A percentile compares a stretch with the other conserved stretches of the same genome.
Evolutionary conservation across 2,329 filamentous ascomycete species (phyloP).

Genomic region (Claviceps humidiphila): DNA sequence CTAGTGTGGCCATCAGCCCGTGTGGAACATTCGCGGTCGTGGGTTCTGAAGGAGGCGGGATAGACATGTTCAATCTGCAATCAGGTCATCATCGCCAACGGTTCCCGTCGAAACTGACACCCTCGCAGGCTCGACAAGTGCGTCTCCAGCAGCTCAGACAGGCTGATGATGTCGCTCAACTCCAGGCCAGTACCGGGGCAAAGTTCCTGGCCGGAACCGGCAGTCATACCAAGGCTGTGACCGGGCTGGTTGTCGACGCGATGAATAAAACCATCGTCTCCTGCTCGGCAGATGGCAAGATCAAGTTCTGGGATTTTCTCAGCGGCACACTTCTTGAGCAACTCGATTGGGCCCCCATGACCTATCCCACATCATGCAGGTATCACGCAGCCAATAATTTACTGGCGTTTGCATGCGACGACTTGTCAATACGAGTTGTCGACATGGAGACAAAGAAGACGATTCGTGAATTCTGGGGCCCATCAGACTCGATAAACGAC

Average conservation of each 20-base stretch:
- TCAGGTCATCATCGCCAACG: slow-evolving; percentile 79
- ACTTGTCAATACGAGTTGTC: slow-evolving; percentile 75
- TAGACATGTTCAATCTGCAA: slow-evolving; percentile 96
- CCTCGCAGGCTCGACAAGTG: slow-evolving; percentile 63
- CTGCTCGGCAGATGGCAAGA: slow-evolving; percentile 76
- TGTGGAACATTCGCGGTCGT: slow-evolving; percentile 91
- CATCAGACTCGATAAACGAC: slow-evolving; percentile 59
- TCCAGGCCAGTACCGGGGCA: slow-evolving; percentile 32
- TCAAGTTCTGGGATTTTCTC: slow-evolving; percentile 97
- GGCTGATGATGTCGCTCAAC: slow-evolving; percentile 41
- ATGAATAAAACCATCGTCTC: slow-evolving; percentile 78
- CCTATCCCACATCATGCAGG: slow-evolving; percentile 59
- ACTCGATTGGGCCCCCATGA: slow-evolving; percentile 68
- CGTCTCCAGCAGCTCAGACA: slow-evolving; percentile 51
- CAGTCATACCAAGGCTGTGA: slow-evolving; percentile 70
- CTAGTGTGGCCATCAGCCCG: slow-evolving; percentile 75
- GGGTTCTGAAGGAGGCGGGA: slow-evolving; percentile 67
- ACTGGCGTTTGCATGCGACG: slow-evolving; percentile 78
- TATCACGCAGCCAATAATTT: slow-evolving; percentile 78
- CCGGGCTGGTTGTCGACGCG: slow-evolving; percentile 77
- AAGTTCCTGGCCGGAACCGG: slow-evolving; percentile 42
- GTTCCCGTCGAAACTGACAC: slow-evolving; percentile 69
- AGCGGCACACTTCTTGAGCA: slow-evolving; percentile 68
- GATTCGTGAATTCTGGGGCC: slow-evolving; percentile 86
- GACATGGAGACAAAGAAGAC: slow-evolving; percentile 84